Evolutionary conservation across 1,284 basidiomycete genomes (phyloP), one percentile per base, ranked within the genome.

Genomic region (Cryptococcus hybrid): DNA sequence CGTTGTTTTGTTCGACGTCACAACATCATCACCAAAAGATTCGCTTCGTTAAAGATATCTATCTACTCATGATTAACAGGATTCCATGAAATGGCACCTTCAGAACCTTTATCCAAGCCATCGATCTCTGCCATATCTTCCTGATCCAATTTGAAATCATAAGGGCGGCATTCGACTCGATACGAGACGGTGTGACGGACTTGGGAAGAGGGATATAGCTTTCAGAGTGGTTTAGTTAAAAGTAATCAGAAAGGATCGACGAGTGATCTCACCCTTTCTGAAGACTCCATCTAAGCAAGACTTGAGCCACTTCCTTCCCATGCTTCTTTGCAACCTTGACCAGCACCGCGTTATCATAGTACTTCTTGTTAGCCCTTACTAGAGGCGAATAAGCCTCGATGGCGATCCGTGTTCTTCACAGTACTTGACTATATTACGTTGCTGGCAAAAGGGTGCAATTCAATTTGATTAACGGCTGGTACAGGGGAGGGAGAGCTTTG

Each of bases 381-480:
- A 91, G 79, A 1, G 90, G 88, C 65, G 84, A 88, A 70, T 90
- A 90, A 0, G 89, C 90, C 74, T 93, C 82, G 5, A 93, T 79
- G 37, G 86, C 79, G 54, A 95, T 90, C 5, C 80, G 62, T 90
- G 79, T 50, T 82, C 72, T 30, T 77, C 69, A 78, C 91, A 93
- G 73, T 89, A 93, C 15, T 83, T 80, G 34, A 90, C 89, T 56
- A 93, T 90, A 7, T 85, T 83, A 46, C 80, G 80, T 61, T 91
- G 89, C 69, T 92, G 90, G 76, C 89, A 92, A 64, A 85, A 0
- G 91, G 90, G 69, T 92, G 89, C 6, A 92, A 80, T 85, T 93
- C 88, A 55, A 94, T 86, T 70, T 95, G 91, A 75, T 94, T 92
- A 48, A 93, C 85, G 1, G 86, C 80, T 1, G 91, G 91, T 71